These are phyloP conservation scores for Ceratocystiopsis minuta DNA, from an alignment of 2,329 filamentous ascomycete species.

Conservation along the genomic window DNA sequence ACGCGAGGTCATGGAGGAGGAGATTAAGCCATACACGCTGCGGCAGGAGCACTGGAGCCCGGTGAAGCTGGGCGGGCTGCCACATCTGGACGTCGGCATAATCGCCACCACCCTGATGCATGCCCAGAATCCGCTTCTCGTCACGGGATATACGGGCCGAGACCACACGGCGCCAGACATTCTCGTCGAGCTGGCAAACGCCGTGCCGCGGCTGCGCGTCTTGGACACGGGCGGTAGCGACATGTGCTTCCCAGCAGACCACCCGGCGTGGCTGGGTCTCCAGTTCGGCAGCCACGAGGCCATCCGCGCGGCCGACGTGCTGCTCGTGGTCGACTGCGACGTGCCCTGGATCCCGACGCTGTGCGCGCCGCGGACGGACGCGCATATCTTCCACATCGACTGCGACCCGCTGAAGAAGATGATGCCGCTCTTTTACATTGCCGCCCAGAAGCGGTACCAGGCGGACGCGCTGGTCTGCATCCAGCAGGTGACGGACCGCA, in stretches of 20 bases:
- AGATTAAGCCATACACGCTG: conserved; percentile 54
- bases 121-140: conserved; percentile 48
- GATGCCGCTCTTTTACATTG: conserved; percentile 58
- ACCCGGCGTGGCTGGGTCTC: conserved; percentile 50
- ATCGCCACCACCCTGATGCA: conserved; percentile 45
- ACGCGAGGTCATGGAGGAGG: conserved; percentile 71
- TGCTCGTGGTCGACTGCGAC: conserved; percentile 74
- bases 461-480: conserved; percentile 48
- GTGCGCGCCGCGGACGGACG: conserved; percentile 33
- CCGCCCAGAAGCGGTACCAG: conserved; percentile 44
- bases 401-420: conserved; percentile 50
- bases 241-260: conserved; percentile 62
- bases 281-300: conserved; percentile 56
- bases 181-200: conserved; percentile 49
- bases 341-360: conserved; percentile 86
- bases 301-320: conserved; percentile 64
- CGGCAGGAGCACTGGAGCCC: conserved; percentile 53
- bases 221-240: conserved; percentile 63
- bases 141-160: conserved; percentile 55
- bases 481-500: conserved; percentile 41
- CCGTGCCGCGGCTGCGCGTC: conserved; percentile 49
- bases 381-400: conserved; percentile 45
- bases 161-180: conserved; percentile 44
- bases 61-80: conserved; percentile 45
- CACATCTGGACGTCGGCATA: conserved; percentile 30